These are phyloP conservation scores for Dentiscutata heterogama DNA, from an alignment of 371 early-diverging fungal genomes.

Conservation along the genomic window DNA sequence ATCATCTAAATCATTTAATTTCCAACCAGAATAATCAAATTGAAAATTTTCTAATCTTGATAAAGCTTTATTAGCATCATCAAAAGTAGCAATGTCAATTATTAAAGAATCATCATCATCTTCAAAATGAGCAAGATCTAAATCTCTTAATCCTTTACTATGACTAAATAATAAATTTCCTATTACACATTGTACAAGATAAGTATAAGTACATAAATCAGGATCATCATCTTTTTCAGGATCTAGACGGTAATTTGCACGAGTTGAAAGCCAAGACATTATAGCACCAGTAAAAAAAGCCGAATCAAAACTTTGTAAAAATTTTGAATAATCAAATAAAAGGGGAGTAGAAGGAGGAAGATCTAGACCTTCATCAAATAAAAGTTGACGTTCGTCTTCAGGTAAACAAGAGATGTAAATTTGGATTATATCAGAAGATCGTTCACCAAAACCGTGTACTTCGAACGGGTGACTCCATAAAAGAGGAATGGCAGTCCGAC, in stretches of 20 bases:
- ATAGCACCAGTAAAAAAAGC: slow-evolving; percentile 16
- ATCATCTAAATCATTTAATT: not conserved
- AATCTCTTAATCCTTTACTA: slow-evolving; percentile 15
- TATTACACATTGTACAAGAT: slow-evolving; percentile 3
- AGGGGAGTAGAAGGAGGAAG: not conserved
- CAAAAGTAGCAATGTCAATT: slow-evolving; percentile 10
- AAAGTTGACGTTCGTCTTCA: not conserved
- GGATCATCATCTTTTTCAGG: not conserved
- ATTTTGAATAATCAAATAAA: slow-evolving; percentile 24
- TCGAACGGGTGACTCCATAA: slow-evolving; percentile 31
- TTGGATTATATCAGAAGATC: not conserved
- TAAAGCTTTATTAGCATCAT: slow-evolving; percentile 6
- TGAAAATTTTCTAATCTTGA: slow-evolving; percentile 21
- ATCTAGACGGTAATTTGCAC: not conserved
- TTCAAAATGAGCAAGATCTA: slow-evolving; percentile 16
- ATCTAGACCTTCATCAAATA: not conserved
- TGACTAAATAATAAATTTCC: slow-evolving; percentile 14
- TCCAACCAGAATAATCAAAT: slow-evolving; percentile 12
- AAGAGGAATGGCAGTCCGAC: not conserved
- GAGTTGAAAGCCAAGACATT: slow-evolving; percentile 12
- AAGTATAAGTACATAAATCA: not conserved
- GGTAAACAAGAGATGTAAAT: slow-evolving; percentile 27
- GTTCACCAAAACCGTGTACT: slow-evolving; percentile 22
- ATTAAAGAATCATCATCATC: slow-evolving; percentile 34
- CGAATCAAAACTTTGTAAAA: slow-evolving; percentile 31